Evolutionary conservation across 2,329 filamentous ascomycete species (phyloP).

Genomic region (Aspergillus carbonarius): DNA sequence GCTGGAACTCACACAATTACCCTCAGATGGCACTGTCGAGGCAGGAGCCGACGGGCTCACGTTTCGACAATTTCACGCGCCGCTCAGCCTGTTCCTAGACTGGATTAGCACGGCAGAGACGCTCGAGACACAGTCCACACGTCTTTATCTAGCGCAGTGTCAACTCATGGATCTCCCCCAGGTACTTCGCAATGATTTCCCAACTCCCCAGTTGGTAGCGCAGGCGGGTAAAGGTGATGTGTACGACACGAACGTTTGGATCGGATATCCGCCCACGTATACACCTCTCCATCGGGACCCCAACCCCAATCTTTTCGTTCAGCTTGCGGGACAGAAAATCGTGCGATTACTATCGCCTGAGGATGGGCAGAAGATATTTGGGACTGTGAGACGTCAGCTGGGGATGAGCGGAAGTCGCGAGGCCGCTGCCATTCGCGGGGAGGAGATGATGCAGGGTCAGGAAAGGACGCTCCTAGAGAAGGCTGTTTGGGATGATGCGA

Average conservation of each 20-base stretch:
- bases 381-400: conserved; percentile 43
- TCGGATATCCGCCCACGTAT: conserved; percentile 81
- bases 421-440: conserved; percentile 62
- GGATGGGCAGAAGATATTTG: conserved; percentile 65
- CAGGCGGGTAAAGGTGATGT: conserved; percentile 72
- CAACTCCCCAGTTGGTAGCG: conserved; percentile 63
- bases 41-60: conserved; percentile 14
- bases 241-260: conserved; percentile 85
- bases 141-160: conserved; percentile 85
- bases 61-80: conserved; percentile 50
- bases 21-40: neutral
- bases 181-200: conserved; percentile 63
- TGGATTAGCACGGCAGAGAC: conserved; percentile 41
- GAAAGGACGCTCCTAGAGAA: conserved; percentile 67
- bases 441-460: conserved; percentile 86
- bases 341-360: conserved; percentile 69
- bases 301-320: conserved; percentile 89
- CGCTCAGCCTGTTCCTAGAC: conserved; percentile 63
- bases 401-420: conserved; percentile 33
- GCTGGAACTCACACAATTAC: conserved; percentile 54
- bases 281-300: conserved; percentile 91
- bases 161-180: conserved; percentile 67
- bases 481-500: conserved; percentile 63
- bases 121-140: conserved; percentile 24
- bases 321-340: conserved; percentile 70